These are phyloP conservation scores for Leishmania aethiopica DNA, from an alignment of 208 protist genomes.

Conservation along the genomic window DNA sequence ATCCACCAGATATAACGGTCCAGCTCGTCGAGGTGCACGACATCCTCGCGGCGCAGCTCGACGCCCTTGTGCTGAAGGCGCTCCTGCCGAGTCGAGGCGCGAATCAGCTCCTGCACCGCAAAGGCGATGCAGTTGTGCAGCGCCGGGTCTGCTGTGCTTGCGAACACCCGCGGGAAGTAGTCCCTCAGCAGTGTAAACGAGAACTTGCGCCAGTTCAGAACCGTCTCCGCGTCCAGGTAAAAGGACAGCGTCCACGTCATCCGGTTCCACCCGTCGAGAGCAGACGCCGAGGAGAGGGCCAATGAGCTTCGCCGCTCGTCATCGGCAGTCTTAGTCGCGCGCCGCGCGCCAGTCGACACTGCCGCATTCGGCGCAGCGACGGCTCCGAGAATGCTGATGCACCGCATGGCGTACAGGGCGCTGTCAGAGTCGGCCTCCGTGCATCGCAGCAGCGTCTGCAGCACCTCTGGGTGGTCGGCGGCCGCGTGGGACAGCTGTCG, in stretches of 20 bases:
- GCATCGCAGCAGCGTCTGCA: constrained; percentile 72
- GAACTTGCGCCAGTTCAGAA: constrained; percentile 73
- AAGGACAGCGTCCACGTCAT: constrained; percentile 7
- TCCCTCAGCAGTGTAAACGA: constrained; percentile 61
- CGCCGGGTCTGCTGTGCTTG: constrained; percentile 71
- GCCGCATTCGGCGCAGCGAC: constrained; percentile 28
- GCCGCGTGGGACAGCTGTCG: constrained; percentile 64
- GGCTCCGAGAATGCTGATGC: constrained; percentile 79
- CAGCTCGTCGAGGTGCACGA: constrained; percentile 71
- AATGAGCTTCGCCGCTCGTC: background rate
- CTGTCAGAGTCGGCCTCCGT: constrained; percentile 40
- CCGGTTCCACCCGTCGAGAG: background rate
- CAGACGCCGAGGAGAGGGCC: background rate
- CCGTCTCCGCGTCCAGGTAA: constrained; percentile 41
- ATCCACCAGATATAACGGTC: constrained; percentile 83
- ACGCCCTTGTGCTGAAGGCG: constrained; percentile 34
- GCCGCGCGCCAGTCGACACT: background rate
- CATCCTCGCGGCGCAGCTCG: constrained; percentile 46
- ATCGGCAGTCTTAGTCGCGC: background rate
- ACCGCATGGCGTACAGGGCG: constrained; percentile 60
- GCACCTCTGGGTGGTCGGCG: constrained; percentile 37
- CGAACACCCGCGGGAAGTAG: constrained; percentile 75
- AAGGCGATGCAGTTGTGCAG: constrained; percentile 88
- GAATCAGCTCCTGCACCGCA: constrained; percentile 85
- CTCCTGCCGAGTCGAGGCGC: constrained; percentile 65